Base-by-base conservation (phyloP, 495 filamentous ascomycete genomes). In the Penicillium flavigenum region DNA sequence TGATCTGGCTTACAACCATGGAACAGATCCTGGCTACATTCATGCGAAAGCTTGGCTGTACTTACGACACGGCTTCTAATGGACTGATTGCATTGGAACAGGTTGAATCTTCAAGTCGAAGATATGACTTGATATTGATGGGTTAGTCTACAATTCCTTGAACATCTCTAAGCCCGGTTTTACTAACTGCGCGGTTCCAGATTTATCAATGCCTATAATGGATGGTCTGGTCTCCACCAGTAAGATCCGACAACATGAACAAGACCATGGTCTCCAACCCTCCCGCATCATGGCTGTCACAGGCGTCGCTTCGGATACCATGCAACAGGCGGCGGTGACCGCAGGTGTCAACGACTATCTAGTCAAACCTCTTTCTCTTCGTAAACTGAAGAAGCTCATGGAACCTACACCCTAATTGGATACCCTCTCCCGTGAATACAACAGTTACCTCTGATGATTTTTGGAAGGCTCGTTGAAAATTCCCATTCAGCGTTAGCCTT, bases 51-150 rank as follows among this genome's bases (percentile, higher is more conserved):
- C 70, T 79, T 0, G 65, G 70, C 7, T 76, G 76, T 44, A 63
- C 59, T 24, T 79, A 76, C 42, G 67, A 70, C n/a, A 78, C 75
- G 5, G 84, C 83, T 0, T 63, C 68, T 29, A 81, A 86, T 56
- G 84, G 84, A 12, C 70, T 80, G 6, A 74, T 83, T 38, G 83
- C 83, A 3, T 61, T 85, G 20, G 66, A 84, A 20, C 65, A 70
- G 5, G 83, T 76, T 43, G 65, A 70, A 17, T 39, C 58, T 12
- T 36, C 59, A n/a, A 39, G 46, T 29, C 56, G 47, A 8, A 51
- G 43, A 36, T 77, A 79, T 59, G 73, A 79, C 57, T 65, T 79
- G 17, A 73, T 85, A 5, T 74, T 83, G 24, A 83, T 85, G 59
- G 65, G 63, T 63, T 41, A 49, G 60, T 39, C 7, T 20, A 7